These are phyloP conservation scores for Arctium minus DNA, from an alignment of 129 eudicot genomes.

Conservation along the genomic window DNA sequence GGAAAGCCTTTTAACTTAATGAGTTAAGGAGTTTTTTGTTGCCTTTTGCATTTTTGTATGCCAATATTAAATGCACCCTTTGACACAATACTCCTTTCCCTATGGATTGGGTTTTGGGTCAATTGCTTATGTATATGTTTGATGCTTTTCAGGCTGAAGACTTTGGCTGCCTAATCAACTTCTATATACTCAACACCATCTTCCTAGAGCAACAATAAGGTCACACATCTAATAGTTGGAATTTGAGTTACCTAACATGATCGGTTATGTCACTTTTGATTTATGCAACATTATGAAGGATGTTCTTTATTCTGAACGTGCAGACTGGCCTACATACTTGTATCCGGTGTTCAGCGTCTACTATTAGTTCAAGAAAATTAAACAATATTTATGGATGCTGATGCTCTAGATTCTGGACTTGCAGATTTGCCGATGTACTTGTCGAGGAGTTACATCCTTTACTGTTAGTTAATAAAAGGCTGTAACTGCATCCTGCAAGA, in stretches of 20 bases:
- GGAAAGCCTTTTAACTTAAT: background rate
- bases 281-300: slow-evolving; percentile 2
- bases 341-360: background rate
- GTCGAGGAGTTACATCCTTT: background rate
- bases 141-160: background rate
- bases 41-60: background rate
- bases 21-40: background rate
- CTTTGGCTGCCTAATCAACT: background rate
- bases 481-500: background rate
- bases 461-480: background rate
- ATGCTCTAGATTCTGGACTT: background rate
- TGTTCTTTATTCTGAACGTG: slow-evolving; percentile 15
- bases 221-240: background rate
- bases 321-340: background rate
- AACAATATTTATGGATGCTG: background rate
- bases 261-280: background rate
- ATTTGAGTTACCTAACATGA: slow-evolving; percentile 1
- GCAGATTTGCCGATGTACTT: background rate
- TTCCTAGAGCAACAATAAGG: background rate
- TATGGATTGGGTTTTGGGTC: background rate
- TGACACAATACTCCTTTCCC: background rate
- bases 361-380: background rate
- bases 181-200: background rate
- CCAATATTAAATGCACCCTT: background rate
- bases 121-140: background rate